Evolutionary conservation across 768 basidiomycete genomes (phyloP).

Genomic region (Boletus rubroflammeus): DNA sequence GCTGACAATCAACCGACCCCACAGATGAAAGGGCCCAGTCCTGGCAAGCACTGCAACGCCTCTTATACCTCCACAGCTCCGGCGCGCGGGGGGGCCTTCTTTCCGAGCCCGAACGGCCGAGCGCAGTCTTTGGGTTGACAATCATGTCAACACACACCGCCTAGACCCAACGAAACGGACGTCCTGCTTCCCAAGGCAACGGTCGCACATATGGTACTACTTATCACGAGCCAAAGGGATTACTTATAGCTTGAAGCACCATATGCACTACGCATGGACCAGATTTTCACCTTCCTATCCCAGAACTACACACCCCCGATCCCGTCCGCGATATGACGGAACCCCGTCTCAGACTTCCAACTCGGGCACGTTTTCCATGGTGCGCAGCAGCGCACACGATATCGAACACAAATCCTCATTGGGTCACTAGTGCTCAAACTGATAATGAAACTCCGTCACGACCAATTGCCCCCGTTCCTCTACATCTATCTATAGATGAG

Average conservation of each 20-base stretch:
- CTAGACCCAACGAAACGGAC: background rate
- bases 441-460: background rate
- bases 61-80: background rate
- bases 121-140: background rate
- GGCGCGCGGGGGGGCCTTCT: background rate
- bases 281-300: background rate
- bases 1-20: background rate
- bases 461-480: background rate
- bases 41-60: background rate
- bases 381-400: background rate
- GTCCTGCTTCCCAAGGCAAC: background rate
- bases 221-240: background rate
- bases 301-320: background rate
- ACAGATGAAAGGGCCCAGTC: background rate
- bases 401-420: background rate
- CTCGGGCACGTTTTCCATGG: background rate
- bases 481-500: constrained; percentile 1
- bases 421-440: background rate
- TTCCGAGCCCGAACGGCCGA: background rate
- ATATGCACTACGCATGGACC: background rate
- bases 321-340: background rate
- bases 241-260: background rate
- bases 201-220: background rate
- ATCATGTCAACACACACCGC: background rate
- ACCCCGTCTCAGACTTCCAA: background rate